Base-by-base conservation (phyloP, 164 flowering plant genomes). In the Tinospora cordifolia region DNA sequence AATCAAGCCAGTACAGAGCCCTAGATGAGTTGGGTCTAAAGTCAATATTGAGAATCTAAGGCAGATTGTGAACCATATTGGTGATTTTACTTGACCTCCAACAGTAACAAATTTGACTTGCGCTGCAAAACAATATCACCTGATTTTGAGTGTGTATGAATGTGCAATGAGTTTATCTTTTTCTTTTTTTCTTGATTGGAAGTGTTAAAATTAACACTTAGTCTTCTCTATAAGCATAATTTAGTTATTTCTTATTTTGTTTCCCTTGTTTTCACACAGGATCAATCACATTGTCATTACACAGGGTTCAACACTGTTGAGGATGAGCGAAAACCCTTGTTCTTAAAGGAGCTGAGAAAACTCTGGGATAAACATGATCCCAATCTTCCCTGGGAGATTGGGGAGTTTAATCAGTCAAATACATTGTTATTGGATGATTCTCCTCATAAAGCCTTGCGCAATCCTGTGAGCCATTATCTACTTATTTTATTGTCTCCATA, bases 361-460 rank as follows among this genome's bases (percentile, higher is more conserved):
- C 17, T 94, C 12, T 94, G 98, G 98, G 89, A 86, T 46, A 84
- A 83, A 63, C 69, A 79, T 14, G 86, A 81, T 46, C 82, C 81
- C 12, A 26, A 58, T 83, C 87, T 90, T 72, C 93, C 89, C 8
- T 91, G 94, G 96, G 80, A 83, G 63, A 84, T 79, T 73, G 93
- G 91, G 47, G 68, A 77, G 34, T 94, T 84, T 76, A 71, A 84
- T 72, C 88, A 83, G 71, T 84, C 95, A 71, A 90, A 92, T 81
- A 92, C 98, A 21, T 72, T 94, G 71, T 79, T 94, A 76, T 46
- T 94, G 69, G 98, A 94, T 80, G 98, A 94, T 79, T 87, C 97
- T 72, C 98, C 98, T 36, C 86, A 90, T 77, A 92, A 94, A 75
- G 92, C 97, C 1, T 76, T 94, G 70, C 85, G 83, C 40, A 94